Base-by-base conservation (phyloP, 2,329 filamentous ascomycete genomes). In the Pseudocercospora cruenta region DNA sequence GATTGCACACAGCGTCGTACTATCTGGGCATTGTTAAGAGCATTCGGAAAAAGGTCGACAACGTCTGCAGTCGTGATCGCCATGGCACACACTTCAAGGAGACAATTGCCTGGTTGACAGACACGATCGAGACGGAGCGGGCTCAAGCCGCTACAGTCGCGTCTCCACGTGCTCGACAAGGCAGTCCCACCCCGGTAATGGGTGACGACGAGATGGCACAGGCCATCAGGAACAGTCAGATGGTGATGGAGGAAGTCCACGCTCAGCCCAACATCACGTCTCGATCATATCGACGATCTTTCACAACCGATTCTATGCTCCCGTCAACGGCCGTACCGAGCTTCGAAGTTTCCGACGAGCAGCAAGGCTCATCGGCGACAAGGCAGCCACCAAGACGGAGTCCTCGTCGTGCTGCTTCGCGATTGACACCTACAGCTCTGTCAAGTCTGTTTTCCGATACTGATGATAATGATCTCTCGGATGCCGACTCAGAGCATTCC, bases 141-240 rank as follows among this genome's bases (percentile, higher is more conserved):
- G 51, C 62, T 28, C 53, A 63, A 2, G 54, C 64, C 16, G 60
- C 64, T 16, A 60, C 49, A 14, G 55, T 54, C 33, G 47, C 49
- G n/a, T 5, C 36, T 16, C 58, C 64, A 21, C 31, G 43, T 3
- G 28, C 60, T 21, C 60, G 55, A 33, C 60, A 66, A 49, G 21
- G 12, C 14, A 58, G 55, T 58, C 55, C 31, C 1, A 66, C 64
- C 4, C 60, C 64, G 7, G 31, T 63, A 33, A 66, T 66, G 64
- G 62, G 53, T 24, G 64, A 60, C 16, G 60, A 60, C 22, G 64
- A 66, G 12, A 63, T 62, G 64, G 60, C 59, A 16, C 64, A 59
- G 24, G 59, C 64, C n/a, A 66, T 66, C n/a, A 36, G 43, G 14
- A 43, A 60, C 47, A 58, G 55, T 24, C 55, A 19, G 7, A 36